Percentiles rank a stretch among this genome's conserved stretches.
Conservation (phyloP, 495 filamentous ascomycete genomes). For the Trichoderma parareesei region DNA sequence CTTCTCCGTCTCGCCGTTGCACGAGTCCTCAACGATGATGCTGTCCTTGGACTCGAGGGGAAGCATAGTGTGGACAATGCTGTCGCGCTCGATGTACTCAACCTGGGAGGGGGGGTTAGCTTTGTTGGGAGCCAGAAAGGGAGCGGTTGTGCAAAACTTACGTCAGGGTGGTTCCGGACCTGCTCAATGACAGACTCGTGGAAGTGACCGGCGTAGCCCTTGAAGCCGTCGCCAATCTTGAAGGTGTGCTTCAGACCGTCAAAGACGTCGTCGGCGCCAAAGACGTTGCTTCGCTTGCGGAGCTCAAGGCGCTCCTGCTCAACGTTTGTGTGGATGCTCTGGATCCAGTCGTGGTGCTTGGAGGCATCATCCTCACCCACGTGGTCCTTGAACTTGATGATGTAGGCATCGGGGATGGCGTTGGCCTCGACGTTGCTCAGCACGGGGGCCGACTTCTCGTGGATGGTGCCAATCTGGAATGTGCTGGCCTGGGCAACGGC, state of each 20-base stretch:
- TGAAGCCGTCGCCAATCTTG: constrained; percentile 65
- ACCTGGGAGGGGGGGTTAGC: constrained; percentile 51
- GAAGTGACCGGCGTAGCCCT: constrained; percentile 95
- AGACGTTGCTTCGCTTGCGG: constrained; percentile 69
- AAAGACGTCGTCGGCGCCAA: constrained; percentile 51
- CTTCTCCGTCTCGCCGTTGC: constrained; percentile 59
- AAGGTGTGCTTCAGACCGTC: constrained; percentile 90
- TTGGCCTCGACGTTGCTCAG: constrained; percentile 69
- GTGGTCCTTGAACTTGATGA: constrained; percentile 97
- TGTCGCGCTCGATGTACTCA: constrained; percentile 93
- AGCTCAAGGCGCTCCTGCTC: constrained; percentile 64
- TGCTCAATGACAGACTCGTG: constrained; percentile 86
- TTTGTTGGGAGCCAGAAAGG: background rate
- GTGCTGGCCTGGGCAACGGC: constrained; percentile 65
- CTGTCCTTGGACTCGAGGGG: constrained; percentile 20
- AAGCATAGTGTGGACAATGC: constrained; percentile 73
- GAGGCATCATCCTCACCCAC: constrained; percentile 57
- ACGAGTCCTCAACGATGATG: constrained; percentile 19
- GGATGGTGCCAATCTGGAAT: constrained; percentile 65
- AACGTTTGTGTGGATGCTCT: constrained; percentile 62
- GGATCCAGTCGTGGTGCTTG: constrained; percentile 85
- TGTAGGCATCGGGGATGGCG: constrained; percentile 82
- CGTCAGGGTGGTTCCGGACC: constrained; percentile 93
- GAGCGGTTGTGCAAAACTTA: constrained; percentile 46
- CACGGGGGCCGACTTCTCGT: constrained; percentile 80